Evolutionary conservation across 768 basidiomycete species (phyloP).

Genomic region (Mycena vulgaris): DNA sequence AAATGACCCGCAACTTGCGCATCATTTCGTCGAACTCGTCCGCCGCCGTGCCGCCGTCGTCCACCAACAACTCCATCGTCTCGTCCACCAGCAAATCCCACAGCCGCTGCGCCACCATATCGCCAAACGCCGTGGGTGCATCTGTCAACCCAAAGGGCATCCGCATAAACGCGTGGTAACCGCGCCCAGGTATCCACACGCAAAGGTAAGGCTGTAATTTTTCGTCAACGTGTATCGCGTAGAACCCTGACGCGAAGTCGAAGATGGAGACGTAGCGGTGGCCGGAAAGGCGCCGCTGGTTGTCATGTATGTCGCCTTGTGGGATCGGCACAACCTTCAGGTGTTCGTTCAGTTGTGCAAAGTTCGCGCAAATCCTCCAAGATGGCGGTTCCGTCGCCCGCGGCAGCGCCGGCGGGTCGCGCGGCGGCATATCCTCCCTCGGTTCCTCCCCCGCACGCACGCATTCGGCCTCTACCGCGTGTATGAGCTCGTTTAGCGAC

Average conservation of each 20-base stretch:
- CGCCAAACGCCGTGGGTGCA: no score
- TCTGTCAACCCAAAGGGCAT: no score
- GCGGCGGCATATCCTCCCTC: conserved; percentile 41
- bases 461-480: conserved; percentile 52
- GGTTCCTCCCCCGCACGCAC: conserved; percentile 40
- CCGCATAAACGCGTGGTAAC: no score
- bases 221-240: conserved; percentile 36
- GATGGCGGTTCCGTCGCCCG: conserved; percentile 36
- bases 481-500: conserved; percentile 50
- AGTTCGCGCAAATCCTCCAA: conserved; percentile 59
- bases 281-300: conserved; percentile 53
- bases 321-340: conserved; percentile 47
- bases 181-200: conserved; percentile 55
- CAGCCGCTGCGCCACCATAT: conserved; percentile 44
- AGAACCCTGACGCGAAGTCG: conserved; percentile 58
- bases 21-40: conserved; percentile 50
- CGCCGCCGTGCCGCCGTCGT: conserved; percentile 47
- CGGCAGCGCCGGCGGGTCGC: conserved; percentile 12
- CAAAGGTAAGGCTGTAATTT: conserved; percentile 45
- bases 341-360: conserved; percentile 50
- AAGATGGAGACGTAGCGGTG: conserved; percentile 53
- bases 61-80: no score
- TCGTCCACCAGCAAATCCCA: conserved; percentile 57
- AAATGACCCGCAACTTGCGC: conserved; percentile 40
- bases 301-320: conserved; percentile 55